Conservation (phyloP, 225 moss, liverwort and hornwort species). For the Takakia lepidozioides region DNA sequence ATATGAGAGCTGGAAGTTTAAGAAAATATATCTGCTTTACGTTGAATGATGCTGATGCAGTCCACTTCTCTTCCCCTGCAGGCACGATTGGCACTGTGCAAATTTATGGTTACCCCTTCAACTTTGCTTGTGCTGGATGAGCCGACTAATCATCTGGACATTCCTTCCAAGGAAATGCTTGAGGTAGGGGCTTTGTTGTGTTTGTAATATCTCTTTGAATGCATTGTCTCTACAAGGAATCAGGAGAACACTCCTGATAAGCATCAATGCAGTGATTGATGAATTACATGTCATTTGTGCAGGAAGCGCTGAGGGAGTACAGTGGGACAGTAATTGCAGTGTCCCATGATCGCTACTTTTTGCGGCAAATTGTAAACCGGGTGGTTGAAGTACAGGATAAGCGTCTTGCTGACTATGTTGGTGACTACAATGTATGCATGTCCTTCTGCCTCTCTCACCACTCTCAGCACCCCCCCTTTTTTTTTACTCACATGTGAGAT, state of each 20-base stretch:
- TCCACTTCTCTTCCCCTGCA: too few relatives aligned
- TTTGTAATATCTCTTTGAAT: too few relatives aligned
- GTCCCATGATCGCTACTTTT: conserved; percentile 92
- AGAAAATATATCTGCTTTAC: too few relatives aligned
- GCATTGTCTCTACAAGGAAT: too few relatives aligned
- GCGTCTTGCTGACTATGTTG: conserved; percentile 65
- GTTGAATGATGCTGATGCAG: conserved; percentile 1
- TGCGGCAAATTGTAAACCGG: conserved; percentile 90
- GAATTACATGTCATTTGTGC: neutral
- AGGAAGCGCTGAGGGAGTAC: conserved; percentile 93
- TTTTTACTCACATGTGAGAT: too few relatives aligned
- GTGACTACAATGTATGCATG: conserved; percentile 60
- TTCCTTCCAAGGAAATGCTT: conserved; percentile 95
- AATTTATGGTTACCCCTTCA: conserved; percentile 98
- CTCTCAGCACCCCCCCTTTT: too few relatives aligned
- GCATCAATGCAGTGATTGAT: too few relatives aligned
- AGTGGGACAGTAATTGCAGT: conserved; percentile 85
- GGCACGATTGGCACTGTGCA: conserved; percentile 89
- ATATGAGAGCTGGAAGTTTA: too few relatives aligned
- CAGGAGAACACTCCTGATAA: too few relatives aligned
- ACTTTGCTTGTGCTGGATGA: conserved; percentile 84
- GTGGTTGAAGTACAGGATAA: conserved; percentile 74
- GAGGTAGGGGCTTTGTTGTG: too few relatives aligned
- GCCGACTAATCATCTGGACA: conserved; percentile 95
- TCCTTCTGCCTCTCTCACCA: too few relatives aligned